These are phyloP conservation scores for Aciculosporium take DNA, from an alignment of 2,329 filamentous ascomycete genomes.

Conservation along the genomic window DNA sequence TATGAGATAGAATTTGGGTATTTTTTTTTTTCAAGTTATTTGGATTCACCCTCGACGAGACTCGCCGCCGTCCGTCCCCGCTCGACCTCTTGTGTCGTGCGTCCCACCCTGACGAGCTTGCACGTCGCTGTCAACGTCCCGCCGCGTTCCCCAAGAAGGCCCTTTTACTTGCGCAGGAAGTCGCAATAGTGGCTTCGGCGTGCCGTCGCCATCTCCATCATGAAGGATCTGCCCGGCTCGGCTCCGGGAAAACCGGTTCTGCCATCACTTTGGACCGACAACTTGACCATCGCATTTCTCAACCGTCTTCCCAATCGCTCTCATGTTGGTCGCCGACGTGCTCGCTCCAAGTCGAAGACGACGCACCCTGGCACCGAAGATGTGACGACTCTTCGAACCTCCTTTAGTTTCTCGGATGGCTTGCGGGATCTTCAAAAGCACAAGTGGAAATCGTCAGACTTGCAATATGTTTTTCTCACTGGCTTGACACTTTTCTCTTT, in stretches of 20 bases:
- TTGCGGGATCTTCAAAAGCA: slow-evolving; percentile 61
- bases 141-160: slow-evolving; percentile 5
- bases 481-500: slow-evolving; percentile 70
- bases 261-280: slow-evolving; percentile 25
- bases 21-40: slow-evolving; percentile 12
- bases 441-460: slow-evolving; percentile 69
- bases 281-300: slow-evolving; percentile 27
- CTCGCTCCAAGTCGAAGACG: slow-evolving; percentile 25
- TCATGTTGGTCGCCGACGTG: slow-evolving; percentile 23
- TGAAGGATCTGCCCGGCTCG: slow-evolving; percentile 25
- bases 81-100: slow-evolving; percentile 1
- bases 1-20: slow-evolving; percentile 24
- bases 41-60: slow-evolving; percentile 11
- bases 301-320: slow-evolving; percentile 28
- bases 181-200: slow-evolving; percentile 7
- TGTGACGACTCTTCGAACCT: slow-evolving; percentile 64
- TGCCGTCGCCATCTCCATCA: slow-evolving; percentile 11
- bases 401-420: slow-evolving; percentile 67
- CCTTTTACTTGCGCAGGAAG: neutral
- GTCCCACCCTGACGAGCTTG: neutral
- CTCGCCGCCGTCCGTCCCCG: neutral
- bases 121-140: slow-evolving; percentile 6
- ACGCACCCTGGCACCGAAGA: slow-evolving; percentile 32
- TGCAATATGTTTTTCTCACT: slow-evolving; percentile 67
- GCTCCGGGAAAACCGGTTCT: slow-evolving; percentile 27